phyloP scores from a whole-genome alignment of 2,329 filamentous ascomycete species.

The Fusarium musae region DNA sequence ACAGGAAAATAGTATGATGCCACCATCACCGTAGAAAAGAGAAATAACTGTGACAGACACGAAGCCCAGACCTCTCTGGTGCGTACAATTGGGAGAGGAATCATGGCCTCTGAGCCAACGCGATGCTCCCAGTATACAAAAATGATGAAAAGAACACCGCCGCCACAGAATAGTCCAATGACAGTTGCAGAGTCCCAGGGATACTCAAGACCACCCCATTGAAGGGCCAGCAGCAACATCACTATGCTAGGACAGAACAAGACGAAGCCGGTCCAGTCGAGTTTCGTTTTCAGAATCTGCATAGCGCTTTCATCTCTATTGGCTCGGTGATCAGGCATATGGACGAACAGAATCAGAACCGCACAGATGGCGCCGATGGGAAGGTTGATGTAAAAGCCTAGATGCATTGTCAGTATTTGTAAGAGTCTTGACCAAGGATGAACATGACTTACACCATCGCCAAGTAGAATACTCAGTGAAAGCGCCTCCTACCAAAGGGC shows the following conservation, averaged over 20 bases:
- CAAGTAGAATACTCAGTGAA: conserved; percentile 55
- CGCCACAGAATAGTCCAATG: conserved; percentile 59
- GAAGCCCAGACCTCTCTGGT: conserved; percentile 57
- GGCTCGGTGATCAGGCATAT: conserved; percentile 50
- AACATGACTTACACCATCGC: conserved; percentile 55
- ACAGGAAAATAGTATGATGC: conserved; percentile 61
- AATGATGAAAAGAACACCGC: conserved; percentile 50
- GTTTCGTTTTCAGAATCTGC: conserved; percentile 42
- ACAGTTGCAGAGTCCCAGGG: conserved; percentile 58
- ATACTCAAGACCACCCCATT: conserved; percentile 61
- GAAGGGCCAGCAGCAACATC: conserved; percentile 62
- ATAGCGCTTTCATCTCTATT: conserved; percentile 17
- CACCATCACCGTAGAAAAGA: conserved; percentile 57
- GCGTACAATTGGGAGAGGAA: conserved; percentile 57
- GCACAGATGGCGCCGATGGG: conserved; percentile 54
- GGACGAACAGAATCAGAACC: conserved; percentile 47
- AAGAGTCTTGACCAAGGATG: background rate
- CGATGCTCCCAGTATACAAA: conserved; percentile 60
- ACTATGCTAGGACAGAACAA: conserved; percentile 59
- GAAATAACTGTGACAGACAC: conserved; percentile 54
- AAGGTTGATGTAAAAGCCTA: conserved; percentile 60
- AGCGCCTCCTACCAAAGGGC: conserved; percentile 59
- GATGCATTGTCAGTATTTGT: conserved; percentile 5
- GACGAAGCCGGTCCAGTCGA: conserved; percentile 58
- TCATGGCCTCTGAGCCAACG: conserved; percentile 60